Conservation (phyloP, 2,329 filamentous ascomycete genomes). For the Cladophialophora chaetospira region DNA sequence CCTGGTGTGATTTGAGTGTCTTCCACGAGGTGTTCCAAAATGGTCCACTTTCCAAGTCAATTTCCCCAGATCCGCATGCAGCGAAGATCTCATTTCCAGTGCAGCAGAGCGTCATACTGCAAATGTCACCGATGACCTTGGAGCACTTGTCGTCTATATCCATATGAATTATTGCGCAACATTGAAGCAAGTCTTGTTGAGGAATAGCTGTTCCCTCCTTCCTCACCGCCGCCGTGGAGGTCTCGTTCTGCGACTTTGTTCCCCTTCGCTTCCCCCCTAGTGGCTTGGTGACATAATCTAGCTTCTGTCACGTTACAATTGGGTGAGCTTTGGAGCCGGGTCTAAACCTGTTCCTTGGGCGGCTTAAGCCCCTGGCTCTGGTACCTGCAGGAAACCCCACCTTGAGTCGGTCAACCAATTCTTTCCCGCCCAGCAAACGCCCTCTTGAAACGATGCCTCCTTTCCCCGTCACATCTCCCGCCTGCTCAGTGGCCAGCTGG, state of each 20-base stretch:
- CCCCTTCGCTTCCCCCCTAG: neutral
- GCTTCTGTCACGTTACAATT: neutral
- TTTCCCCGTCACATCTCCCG: neutral
- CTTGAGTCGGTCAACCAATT: slow-evolving; percentile 7
- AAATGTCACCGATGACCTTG: no score
- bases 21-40: neutral
- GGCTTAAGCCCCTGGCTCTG: neutral
- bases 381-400: slow-evolving; percentile 6
- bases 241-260: neutral
- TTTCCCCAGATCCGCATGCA: neutral
- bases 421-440: neutral
- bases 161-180: neutral
- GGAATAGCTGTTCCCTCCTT: no score
- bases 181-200: neutral
- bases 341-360: neutral
- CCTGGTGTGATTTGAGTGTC: no score
- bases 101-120: neutral
- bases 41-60: neutral
- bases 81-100: neutral
- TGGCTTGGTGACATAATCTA: slow-evolving; percentile 2
- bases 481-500: neutral
- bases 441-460: slow-evolving; percentile 7
- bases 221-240: no score
- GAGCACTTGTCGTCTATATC: no score
- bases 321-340: neutral